These are phyloP conservation scores for Stagonosporopsis chrysanthemi DNA, from an alignment of 2,329 filamentous ascomycete genomes.

Conservation along the genomic window DNA sequence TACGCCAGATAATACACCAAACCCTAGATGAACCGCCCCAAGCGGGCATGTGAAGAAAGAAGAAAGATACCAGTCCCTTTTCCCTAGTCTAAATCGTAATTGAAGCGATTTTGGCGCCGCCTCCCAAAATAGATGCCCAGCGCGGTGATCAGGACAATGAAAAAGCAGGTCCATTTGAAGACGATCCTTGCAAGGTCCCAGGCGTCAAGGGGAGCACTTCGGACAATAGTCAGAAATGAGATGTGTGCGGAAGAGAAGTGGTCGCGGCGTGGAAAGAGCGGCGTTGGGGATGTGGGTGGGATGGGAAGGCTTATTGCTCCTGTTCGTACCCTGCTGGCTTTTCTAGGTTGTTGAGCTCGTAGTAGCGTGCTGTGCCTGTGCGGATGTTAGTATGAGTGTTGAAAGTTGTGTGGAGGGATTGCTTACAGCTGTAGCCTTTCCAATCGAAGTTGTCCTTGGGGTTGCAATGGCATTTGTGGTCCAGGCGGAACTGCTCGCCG, in stretches of 20 bases:
- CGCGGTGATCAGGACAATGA: constrained; percentile 1
- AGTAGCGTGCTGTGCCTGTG: constrained; percentile 87
- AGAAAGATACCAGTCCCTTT: background rate
- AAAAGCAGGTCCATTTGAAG: background rate
- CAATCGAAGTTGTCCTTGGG: constrained; percentile 98
- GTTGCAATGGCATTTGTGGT: constrained; percentile 93
- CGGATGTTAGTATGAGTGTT: constrained; percentile 21
- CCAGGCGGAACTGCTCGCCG: constrained; percentile 80
- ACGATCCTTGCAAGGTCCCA: constrained; percentile 10
- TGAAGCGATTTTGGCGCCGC: constrained; percentile 18
- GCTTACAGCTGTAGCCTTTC: constrained; percentile 96
- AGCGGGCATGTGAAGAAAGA: constrained; percentile 2
- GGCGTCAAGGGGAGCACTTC: constrained; percentile 16
- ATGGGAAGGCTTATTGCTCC: constrained; percentile 57
- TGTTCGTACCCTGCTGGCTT: constrained; percentile 88
- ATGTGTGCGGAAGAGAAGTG: constrained; percentile 14
- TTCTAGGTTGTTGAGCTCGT: constrained; percentile 78
- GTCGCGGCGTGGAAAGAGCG: constrained; percentile 2
- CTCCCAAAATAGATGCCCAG: constrained; percentile 16
- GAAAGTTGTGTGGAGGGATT: background rate
- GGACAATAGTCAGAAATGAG: constrained; percentile 27
- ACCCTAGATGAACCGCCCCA: constrained; percentile 11
- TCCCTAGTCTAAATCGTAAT: constrained; percentile 20
- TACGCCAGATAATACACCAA: constrained; percentile 12
- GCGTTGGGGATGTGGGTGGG: constrained; percentile 11